phyloP scores from a whole-genome alignment of 2,329 filamentous ascomycete species.

The Alternaria sp. region DNA sequence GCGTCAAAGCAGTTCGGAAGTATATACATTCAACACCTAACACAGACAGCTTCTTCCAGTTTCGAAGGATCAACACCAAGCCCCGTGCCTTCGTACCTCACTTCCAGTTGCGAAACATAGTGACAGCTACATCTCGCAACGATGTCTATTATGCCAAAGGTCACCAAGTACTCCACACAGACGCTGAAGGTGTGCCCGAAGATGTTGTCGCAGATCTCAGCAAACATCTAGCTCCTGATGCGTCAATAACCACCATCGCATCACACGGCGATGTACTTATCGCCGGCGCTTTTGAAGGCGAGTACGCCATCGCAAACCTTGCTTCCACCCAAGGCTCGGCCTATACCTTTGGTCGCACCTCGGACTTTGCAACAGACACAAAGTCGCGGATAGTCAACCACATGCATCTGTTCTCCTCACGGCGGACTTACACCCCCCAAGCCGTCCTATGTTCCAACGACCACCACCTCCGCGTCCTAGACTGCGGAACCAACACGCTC shows the following conservation, averaged over 20 bases:
- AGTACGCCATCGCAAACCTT: conserved; percentile 62
- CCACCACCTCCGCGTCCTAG: conserved; percentile 61
- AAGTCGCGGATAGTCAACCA: conserved; percentile 66
- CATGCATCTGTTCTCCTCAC: conserved; percentile 61
- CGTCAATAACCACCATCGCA: conserved; percentile 62
- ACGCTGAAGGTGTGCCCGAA: conserved; percentile 54
- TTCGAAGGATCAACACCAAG: conserved; percentile 58
- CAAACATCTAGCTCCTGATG: conserved; percentile 48
- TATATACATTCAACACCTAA: conserved; percentile 41
- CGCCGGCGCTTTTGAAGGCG: conserved; percentile 65
- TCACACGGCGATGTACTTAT: conserved; percentile 60
- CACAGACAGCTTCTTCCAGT: conserved; percentile 58
- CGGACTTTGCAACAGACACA: conserved; percentile 57
- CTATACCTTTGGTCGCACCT: conserved; percentile 57
- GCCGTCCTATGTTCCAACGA: conserved; percentile 68
- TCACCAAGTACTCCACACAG: conserved; percentile 59
- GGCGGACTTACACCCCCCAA: conserved; percentile 57
- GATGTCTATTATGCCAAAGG: conserved; percentile 63
- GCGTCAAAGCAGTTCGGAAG: conserved; percentile 28
- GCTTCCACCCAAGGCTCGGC: conserved; percentile 46
- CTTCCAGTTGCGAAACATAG: conserved; percentile 67
- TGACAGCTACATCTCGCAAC: conserved; percentile 63
- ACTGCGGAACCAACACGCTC: conserved; percentile 66
- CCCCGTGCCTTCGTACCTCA: conserved; percentile 63
- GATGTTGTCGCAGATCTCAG: conserved; percentile 60